phyloP scores from a whole-genome alignment of 306 rosid species.

The Notholithocarpus densiflorus region DNA sequence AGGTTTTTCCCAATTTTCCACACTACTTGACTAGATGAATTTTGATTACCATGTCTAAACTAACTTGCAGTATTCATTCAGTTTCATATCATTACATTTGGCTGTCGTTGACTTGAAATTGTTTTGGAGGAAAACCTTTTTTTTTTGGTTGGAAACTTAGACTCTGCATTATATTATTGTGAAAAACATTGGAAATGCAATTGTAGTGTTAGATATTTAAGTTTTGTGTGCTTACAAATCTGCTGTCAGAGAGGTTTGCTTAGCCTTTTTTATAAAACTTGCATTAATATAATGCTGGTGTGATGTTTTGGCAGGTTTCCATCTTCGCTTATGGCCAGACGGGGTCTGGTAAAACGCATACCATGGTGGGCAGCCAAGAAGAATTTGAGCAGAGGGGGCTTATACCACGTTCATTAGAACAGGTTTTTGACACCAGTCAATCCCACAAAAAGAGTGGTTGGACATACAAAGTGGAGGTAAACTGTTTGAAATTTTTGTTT shows the following conservation, averaged over 20 bases:
- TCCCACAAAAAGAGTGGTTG: constrained; percentile 77
- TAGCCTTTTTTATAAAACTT: neutral
- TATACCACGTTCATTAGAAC: constrained; percentile 89
- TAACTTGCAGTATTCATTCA: too few species aligned
- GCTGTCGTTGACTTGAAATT: too few species aligned
- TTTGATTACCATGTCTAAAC: too few species aligned
- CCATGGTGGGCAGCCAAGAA: constrained; percentile 91
- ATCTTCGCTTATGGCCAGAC: constrained; percentile 95
- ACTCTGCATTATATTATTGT: neutral
- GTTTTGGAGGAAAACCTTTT: too few species aligned
- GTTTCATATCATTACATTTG: too few species aligned
- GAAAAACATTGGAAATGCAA: neutral
- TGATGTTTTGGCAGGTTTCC: constrained; percentile 65
- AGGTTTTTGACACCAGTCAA: constrained; percentile 75
- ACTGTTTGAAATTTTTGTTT: neutral
- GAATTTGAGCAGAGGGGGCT: constrained; percentile 72
- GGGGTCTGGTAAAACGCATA: constrained; percentile 88
- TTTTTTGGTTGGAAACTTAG: neutral
- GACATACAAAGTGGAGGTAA: constrained; percentile 85
- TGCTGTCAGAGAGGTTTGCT: too few species aligned
- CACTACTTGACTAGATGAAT: too few species aligned
- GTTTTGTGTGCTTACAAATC: neutral
- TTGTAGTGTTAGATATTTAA: neutral
- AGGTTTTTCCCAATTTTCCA: too few species aligned
- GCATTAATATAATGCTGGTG: neutral